phyloP scores from a whole-genome alignment of 768 basidiomycete genomes.

The Tricholoma hemisulphureum region DNA sequence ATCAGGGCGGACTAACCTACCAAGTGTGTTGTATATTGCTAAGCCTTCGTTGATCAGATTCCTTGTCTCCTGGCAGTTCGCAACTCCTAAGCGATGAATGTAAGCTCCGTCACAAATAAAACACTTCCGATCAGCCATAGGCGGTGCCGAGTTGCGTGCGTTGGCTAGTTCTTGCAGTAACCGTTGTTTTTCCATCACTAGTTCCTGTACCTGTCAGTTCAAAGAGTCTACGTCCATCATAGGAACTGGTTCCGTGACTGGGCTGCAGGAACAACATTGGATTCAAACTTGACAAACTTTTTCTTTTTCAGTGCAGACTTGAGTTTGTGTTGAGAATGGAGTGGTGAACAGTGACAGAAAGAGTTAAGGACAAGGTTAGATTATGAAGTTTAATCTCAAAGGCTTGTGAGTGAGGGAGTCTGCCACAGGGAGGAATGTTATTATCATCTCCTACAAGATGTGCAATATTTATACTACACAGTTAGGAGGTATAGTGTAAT shows the following conservation, averaged over 20 bases:
- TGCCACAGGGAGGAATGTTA: no score
- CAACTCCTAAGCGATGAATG: neutral
- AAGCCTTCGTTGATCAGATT: neutral
- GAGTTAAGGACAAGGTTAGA: no score
- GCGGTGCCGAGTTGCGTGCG: neutral
- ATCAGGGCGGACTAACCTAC: neutral
- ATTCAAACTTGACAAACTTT: neutral
- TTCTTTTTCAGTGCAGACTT: no score
- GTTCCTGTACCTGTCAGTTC: neutral
- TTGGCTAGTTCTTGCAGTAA: neutral
- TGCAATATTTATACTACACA: no score
- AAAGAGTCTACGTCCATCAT: neutral
- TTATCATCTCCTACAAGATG: no score
- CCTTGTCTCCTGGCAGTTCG: neutral
- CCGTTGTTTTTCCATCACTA: neutral
- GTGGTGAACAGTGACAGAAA: no score
- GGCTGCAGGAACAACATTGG: neutral
- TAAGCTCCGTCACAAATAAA: neutral
- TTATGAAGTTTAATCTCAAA: no score
- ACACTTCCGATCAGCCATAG: neutral
- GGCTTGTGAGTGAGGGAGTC: no score
- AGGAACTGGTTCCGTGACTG: neutral
- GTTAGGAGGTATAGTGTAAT: no score
- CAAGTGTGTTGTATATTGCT: neutral
- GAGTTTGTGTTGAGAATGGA: no score